Percentiles rank a stretch among this genome's conserved stretches.
Evolutionary conservation across 2,329 filamentous ascomycete genomes (phyloP).

Genomic region (Botrytis paeoniae): DNA sequence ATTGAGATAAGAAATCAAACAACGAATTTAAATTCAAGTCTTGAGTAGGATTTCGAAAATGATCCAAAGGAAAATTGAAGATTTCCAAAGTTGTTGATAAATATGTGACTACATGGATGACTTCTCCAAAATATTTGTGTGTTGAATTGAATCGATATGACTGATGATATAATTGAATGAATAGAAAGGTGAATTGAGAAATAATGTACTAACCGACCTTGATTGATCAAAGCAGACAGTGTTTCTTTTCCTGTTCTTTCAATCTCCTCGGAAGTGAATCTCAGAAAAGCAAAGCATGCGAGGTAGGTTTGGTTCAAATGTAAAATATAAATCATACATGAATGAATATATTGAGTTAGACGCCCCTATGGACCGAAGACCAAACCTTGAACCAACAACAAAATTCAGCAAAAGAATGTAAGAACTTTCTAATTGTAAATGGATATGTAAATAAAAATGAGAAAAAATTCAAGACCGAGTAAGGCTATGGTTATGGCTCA

Average conservation of each 20-base stretch:
- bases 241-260: neutral
- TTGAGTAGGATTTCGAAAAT: neutral
- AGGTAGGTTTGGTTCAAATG: neutral
- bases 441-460: neutral
- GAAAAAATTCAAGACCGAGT: neutral
- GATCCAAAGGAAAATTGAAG: neutral
- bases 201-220: neutral
- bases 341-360: neutral
- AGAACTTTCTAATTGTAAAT: neutral
- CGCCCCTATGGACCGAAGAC: neutral
- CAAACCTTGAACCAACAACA: neutral
- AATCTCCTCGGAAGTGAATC: neutral
- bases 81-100: neutral
- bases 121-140: too few relatives aligned
- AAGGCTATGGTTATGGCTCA: neutral
- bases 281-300: neutral
- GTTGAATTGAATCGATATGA: neutral
- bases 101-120: slow-evolving; percentile 4
- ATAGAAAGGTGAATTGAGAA: neutral
- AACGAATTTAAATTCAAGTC: neutral
- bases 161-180: neutral
- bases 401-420: neutral
- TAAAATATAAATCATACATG: neutral
- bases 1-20: neutral
- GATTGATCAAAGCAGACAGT: neutral